Base-by-base conservation (phyloP, 1,139 yeast genomes). In the Hyphopichia buzzinii region DNA sequence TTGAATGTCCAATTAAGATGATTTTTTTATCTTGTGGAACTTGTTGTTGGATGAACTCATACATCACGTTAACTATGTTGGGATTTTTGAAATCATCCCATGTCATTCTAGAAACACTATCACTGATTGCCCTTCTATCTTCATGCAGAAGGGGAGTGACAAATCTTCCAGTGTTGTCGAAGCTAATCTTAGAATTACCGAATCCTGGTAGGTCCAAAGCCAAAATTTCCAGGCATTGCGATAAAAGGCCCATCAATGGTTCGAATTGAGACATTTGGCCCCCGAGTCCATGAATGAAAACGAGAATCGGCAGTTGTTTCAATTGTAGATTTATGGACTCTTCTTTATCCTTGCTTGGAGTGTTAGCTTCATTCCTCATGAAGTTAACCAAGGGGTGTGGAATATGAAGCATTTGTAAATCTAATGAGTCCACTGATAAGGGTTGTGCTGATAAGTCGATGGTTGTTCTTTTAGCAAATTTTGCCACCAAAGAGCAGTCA, bases 201-300 rank as follows among this genome's bases (percentile, higher is more conserved):
- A 82, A 82, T 0, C 94, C 94, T 0, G 94, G 94, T 37, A 84
- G 64, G 50, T 84, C 94, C 15, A 84, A 49, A 1, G 86, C 71
- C 37, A 80, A 52, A 3, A 83, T 69, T 44, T 81, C 84, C 49
- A 80, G 72, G 52, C 84, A 79, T 49, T 81, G 84, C 21, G 86
- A 69, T 39, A 84, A 70, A 38, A 79, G 68, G 29, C 79, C 84
- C 58, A 84, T 67, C 29, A 83, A 60, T 3, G 79, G 75, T 47
- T 81, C 87, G 52, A 85, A 84, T 52, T 83, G 90, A 8, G 84
- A 69, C 61, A 82, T 67, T 51, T 83, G 90, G 7, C 94, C 94
- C 1, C 94, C 94, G 30, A 84, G 59, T 0, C 94, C 94, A 55
- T 84, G 94, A 16, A 84, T 50, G 36, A 84, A 74, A 11, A 84